phyloP scores from a whole-genome alignment of 768 basidiomycete species.

The Psilocybe azurescens region DNA sequence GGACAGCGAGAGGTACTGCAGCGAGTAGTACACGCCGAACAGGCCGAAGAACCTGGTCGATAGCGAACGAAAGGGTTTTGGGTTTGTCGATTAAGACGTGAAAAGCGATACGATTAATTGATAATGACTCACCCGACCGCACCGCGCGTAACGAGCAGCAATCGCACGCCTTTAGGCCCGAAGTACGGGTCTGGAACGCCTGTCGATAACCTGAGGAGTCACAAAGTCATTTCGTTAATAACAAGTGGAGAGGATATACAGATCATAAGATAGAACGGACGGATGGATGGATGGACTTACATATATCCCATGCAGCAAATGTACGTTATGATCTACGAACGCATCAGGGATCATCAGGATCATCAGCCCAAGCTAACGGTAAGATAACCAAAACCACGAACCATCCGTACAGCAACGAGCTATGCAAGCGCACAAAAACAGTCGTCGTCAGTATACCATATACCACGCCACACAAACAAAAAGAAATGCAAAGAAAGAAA shows the following conservation, averaged over 20 bases:
- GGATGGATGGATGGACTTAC: constrained; percentile 25
- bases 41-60: constrained; percentile 69
- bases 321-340: constrained; percentile 16
- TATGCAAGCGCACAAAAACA: neutral
- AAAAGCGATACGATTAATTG: too few species aligned
- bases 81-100: too few species aligned
- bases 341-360: too few species aligned
- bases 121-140: constrained; percentile 64
- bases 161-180: constrained; percentile 71
- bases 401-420: constrained; percentile 27
- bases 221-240: neutral
- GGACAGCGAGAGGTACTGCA: constrained; percentile 77
- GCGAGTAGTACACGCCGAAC: constrained; percentile 70
- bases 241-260: too few species aligned
- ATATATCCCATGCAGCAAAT: constrained; percentile 60
- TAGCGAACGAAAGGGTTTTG: too few species aligned
- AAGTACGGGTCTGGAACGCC: constrained; percentile 53
- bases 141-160: constrained; percentile 60
- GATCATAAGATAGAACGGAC: too few species aligned
- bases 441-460: neutral
- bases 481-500: neutral
- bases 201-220: constrained; percentile 10
- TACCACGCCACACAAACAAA: neutral
- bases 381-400: constrained; percentile 39
- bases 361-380: neutral